Base-by-base conservation (phyloP, 805 yeast species). In the Metschnikowia similis region DNA sequence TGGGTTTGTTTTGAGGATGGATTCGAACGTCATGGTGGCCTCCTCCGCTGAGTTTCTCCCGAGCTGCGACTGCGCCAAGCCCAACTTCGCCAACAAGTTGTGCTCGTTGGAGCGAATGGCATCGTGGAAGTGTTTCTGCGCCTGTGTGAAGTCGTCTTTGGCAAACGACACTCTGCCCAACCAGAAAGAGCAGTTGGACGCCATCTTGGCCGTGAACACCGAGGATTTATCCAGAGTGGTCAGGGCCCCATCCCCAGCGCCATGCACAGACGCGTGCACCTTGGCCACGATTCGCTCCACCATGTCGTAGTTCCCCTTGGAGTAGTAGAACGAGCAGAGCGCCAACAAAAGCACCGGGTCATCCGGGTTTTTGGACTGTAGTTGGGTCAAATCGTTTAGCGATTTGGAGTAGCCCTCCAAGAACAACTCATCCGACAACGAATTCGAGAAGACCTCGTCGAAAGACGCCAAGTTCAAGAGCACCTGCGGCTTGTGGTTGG, bases 21-120 rank as follows among this genome's bases (percentile, higher is more conserved):
- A 80, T 63, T 92, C 98, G 60, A 89, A 87, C 0, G 96, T 83
- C 55, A 91, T 77, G 56, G 86, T 81, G 10, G 98, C 94, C 63
- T 91, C 97, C 59, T 88, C 90, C 9, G 80, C 63, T 37, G 86
- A 80, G 42, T 84, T 84, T 63, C 91, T 84, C 47, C 82, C 76
- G 48, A 85, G 79, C 62, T 89, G 90, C 2, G 96, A 79, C 65
- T 89, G 95, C 1, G 95, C 96, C 50, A 87, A 77, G 30, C 97
- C 98, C 48, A 91, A 72, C 56, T 82, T 82, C 0, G 97, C 84
- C 17, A 86, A 75, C 3, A 84, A 60, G 58, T 87, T 87, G 44
- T 70, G 74, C 35, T 83, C 87, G 61, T 86, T 82, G 35, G 77
- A 69, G 53, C 81, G 82, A 37, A 82, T 76, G 6, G 97, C 82